A percentile compares a stretch with the other conserved stretches of the same genome.
phyloP scores from a whole-genome alignment of 352 stramenopile genomes.

The Globisporangium solare region DNA sequence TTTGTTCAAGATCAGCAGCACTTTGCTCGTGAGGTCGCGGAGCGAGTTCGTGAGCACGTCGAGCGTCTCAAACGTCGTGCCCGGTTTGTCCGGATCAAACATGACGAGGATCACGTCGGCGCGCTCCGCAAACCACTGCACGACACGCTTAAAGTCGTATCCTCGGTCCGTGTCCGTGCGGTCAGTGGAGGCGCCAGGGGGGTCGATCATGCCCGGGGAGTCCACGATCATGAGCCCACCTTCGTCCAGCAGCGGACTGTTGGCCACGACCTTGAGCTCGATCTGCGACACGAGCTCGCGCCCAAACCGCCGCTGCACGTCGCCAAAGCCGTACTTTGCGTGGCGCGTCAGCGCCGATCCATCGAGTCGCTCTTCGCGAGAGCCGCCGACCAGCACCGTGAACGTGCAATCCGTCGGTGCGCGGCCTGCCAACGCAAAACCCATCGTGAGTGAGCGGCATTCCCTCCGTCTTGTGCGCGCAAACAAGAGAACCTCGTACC shows the following conservation, averaged over 20 bases:
- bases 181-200: constrained; percentile 48
- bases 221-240: constrained; percentile 83
- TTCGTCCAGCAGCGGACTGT: constrained; percentile 65
- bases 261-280: constrained; percentile 76
- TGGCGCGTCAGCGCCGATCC: constrained; percentile 66
- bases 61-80: constrained; percentile 86
- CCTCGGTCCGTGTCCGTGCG: constrained; percentile 71
- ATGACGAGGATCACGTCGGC: constrained; percentile 87
- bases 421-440: constrained; percentile 17
- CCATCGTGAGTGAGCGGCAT: no score
- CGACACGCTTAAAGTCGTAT: constrained; percentile 85
- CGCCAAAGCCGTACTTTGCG: constrained; percentile 74
- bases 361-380: constrained; percentile 69
- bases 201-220: constrained; percentile 86
- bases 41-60: constrained; percentile 81
- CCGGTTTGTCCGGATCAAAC: constrained; percentile 87
- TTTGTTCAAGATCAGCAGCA: constrained; percentile 87
- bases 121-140: constrained; percentile 84
- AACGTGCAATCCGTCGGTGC: constrained; percentile 83
- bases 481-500: constrained; percentile 9
- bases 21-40: constrained; percentile 70
- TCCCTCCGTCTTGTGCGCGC: background rate
- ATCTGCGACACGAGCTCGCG: constrained; percentile 82
- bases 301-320: constrained; percentile 77
- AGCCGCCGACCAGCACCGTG: constrained; percentile 69